phyloP scores from a whole-genome alignment of 2,329 filamentous ascomycete genomes.

The Talaromyces sp. region DNA sequence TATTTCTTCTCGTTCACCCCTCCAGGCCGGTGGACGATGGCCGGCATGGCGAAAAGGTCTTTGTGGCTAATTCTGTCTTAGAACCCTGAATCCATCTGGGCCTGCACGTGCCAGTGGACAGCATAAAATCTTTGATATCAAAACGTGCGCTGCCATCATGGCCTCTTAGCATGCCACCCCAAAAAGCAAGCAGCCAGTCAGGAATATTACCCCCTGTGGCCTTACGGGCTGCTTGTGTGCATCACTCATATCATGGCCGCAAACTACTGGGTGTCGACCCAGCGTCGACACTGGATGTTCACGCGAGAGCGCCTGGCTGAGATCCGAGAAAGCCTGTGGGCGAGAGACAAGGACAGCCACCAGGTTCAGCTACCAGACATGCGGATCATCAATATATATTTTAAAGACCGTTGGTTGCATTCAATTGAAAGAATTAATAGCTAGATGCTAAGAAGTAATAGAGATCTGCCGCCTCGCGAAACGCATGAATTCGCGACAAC shows the following conservation, averaged over 20 bases:
- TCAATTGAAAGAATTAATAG: background rate
- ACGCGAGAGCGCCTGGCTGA: constrained; percentile 72
- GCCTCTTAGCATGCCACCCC: background rate
- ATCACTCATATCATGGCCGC: constrained; percentile 64
- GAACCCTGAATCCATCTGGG: background rate
- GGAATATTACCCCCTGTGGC: background rate
- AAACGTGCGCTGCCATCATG: background rate
- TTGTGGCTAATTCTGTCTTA: background rate
- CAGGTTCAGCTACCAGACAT: constrained; percentile 78
- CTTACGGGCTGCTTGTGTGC: background rate
- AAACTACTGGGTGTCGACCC: constrained; percentile 95
- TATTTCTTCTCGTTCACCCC: background rate
- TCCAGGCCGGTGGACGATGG: background rate
- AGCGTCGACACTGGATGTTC: constrained; percentile 86
- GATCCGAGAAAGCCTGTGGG: constrained; percentile 70
- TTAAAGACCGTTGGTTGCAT: constrained; percentile 70
- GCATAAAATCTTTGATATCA: background rate
- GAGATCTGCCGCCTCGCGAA: constrained; percentile 75
- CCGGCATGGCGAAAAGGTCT: background rate
- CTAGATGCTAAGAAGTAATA: constrained; percentile 57
- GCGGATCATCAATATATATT: constrained; percentile 82
- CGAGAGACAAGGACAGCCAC: constrained; percentile 67
- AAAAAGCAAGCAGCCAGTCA: background rate
- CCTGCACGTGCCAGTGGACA: background rate
- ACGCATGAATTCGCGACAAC: constrained; percentile 65